A percentile compares a stretch with the other conserved stretches of the same genome.
Evolutionary conservation across 371 early-diverging fungal genomes (phyloP).

Genomic region (Syncephalastrum monosporum): DNA sequence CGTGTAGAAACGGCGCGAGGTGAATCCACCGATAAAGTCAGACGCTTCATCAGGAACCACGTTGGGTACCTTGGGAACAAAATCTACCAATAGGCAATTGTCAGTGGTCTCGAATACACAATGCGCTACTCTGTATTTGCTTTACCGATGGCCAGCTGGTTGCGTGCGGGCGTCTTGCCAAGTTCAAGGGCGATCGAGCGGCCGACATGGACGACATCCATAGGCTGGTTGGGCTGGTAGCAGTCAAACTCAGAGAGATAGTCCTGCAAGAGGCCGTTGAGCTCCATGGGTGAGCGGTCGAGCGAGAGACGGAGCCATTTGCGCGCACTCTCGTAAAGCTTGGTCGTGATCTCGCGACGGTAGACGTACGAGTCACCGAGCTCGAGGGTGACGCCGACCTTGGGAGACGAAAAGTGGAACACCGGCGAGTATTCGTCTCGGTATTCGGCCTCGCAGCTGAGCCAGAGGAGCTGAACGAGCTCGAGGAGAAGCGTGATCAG

Average conservation of each 20-base stretch:
- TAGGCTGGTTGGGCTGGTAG: conserved; percentile 43
- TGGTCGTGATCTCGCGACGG: conserved; percentile 67
- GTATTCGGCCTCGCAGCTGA: conserved; percentile 79
- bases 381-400: conserved; percentile 67
- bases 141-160: conserved; percentile 46
- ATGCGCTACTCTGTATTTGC: background rate
- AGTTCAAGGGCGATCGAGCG: conserved; percentile 73
- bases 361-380: conserved; percentile 77
- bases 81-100: conserved; percentile 13
- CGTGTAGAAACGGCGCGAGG: conserved; percentile 52
- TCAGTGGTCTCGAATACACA: background rate
- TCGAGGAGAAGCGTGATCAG: conserved; percentile 67
- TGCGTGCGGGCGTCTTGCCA: conserved; percentile 54
- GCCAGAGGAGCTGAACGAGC: conserved; percentile 77
- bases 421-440: conserved; percentile 78
- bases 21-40: conserved; percentile 59
- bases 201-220: conserved; percentile 66
- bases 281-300: conserved; percentile 53
- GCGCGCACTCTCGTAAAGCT: conserved; percentile 60
- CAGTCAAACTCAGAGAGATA: conserved; percentile 63
- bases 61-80: conserved; percentile 45
- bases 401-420: conserved; percentile 68
- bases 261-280: conserved; percentile 65
- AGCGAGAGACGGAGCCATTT: conserved; percentile 69
- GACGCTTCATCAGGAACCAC: conserved; percentile 56